These are phyloP conservation scores for Cladosporium halotolerans DNA, from an alignment of 2,329 filamentous ascomycete genomes.

Conservation along the genomic window DNA sequence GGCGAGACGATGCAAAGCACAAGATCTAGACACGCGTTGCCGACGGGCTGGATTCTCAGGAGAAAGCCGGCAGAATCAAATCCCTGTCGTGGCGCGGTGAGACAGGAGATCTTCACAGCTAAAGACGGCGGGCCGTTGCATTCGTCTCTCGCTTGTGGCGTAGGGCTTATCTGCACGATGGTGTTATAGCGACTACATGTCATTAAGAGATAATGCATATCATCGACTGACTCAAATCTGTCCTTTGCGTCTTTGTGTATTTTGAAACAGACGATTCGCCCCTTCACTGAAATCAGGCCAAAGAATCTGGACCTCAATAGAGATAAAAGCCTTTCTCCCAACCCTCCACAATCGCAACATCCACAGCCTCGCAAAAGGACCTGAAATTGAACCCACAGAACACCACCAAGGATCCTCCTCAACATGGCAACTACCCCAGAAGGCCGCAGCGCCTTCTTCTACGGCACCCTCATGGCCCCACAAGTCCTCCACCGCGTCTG, in stretches of 20 bases:
- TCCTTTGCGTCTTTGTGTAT: neutral
- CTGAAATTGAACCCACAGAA: neutral
- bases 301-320: neutral
- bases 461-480: conserved; percentile 72
- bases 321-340: neutral
- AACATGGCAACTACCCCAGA: neutral
- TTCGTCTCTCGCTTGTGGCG: conserved; percentile 8
- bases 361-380: neutral
- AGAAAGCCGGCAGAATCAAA: neutral
- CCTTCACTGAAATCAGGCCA: neutral
- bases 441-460: conserved; percentile 56
- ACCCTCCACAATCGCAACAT: neutral
- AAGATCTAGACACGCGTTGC: neutral
- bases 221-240: neutral
- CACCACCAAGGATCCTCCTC: neutral
- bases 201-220: neutral
- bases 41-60: neutral
- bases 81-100: neutral
- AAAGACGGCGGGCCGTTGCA: conserved; percentile 7
- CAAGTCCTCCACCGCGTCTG: conserved; percentile 81
- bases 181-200: conserved; percentile 6
- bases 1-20: neutral
- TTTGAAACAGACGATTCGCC: neutral
- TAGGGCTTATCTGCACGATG: conserved; percentile 9
- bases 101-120: conserved; percentile 1